Evolutionary conservation across 2,329 filamentous ascomycete species (phyloP).

Genomic region (Pseudomassariella vexata): DNA sequence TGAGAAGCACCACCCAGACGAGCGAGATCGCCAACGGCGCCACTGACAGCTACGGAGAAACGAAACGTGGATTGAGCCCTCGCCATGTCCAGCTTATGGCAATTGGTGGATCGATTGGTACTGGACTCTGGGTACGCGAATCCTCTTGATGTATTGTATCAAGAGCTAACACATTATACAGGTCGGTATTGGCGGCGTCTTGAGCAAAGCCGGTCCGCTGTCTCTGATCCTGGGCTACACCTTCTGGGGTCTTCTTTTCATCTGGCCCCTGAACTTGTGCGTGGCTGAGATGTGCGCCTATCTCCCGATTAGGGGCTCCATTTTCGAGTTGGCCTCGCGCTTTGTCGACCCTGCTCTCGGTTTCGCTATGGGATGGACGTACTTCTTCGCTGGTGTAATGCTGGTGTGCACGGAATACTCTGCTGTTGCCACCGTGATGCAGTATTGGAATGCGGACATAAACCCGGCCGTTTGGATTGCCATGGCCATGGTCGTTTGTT

Average conservation of each 20-base stretch:
- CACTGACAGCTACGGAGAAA: slow-evolving; percentile 9
- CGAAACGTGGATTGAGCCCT: slow-evolving; percentile 20
- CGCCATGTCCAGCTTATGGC: slow-evolving; percentile 45
- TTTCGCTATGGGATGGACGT: slow-evolving; percentile 49
- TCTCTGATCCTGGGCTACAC: slow-evolving; percentile 38
- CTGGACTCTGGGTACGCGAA: slow-evolving; percentile 31
- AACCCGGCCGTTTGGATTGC: slow-evolving; percentile 44
- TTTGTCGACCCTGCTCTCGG: slow-evolving; percentile 53
- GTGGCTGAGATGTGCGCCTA: slow-evolving; percentile 55
- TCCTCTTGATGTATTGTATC: no score
- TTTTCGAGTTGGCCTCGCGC: slow-evolving; percentile 48
- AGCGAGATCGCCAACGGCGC: slow-evolving; percentile 6
- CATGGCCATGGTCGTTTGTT: slow-evolving; percentile 37
- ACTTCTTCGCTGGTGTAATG: slow-evolving; percentile 41
- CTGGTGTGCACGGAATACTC: slow-evolving; percentile 39
- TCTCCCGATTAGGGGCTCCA: slow-evolving; percentile 46
- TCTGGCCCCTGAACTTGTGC: slow-evolving; percentile 38
- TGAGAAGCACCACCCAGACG: slow-evolving; percentile 2
- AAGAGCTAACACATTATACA: slow-evolving; percentile 1
- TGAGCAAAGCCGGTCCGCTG: slow-evolving; percentile 35
- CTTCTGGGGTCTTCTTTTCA: slow-evolving; percentile 36
- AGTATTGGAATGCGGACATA: slow-evolving; percentile 35
- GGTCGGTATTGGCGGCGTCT: slow-evolving; percentile 37
- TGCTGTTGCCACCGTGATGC: slow-evolving; percentile 37
- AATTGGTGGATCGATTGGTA: slow-evolving; percentile 41